phyloP scores from a whole-genome alignment of 2,329 filamentous ascomycete species.

The Rachicladosporium sp. region DNA sequence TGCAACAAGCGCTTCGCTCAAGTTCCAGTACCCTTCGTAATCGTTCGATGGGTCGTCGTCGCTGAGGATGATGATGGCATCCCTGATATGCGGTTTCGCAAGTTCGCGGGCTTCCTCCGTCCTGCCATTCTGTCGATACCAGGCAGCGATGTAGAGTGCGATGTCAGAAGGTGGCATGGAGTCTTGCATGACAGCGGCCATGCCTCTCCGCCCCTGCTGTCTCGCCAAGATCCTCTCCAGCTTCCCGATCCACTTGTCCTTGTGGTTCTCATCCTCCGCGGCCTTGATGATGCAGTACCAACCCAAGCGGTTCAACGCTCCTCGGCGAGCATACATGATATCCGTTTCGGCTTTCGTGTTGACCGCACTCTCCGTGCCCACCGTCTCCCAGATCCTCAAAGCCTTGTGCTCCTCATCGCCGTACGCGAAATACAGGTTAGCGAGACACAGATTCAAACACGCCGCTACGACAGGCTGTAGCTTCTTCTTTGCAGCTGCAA shows the following conservation, averaged over 20 bases:
- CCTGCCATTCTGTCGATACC: neutral
- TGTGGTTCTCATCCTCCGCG: neutral
- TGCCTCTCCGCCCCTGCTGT: neutral
- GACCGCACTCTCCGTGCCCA: neutral
- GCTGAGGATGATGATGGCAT: neutral
- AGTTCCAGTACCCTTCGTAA: neutral
- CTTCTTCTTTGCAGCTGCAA: constrained; percentile 1
- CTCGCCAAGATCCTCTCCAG: neutral
- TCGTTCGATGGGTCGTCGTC: constrained; percentile 1
- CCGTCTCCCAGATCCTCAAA: neutral
- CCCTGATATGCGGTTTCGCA: neutral
- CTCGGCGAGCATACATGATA: neutral
- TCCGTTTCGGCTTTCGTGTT: neutral
- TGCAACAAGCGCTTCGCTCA: neutral
- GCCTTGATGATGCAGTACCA: constrained; percentile 1
- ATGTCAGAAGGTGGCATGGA: neutral
- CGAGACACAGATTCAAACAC: constrained; percentile 1
- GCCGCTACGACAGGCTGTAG: neutral
- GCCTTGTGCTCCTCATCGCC: neutral
- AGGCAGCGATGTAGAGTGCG: constrained; percentile 1
- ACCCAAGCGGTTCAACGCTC: neutral
- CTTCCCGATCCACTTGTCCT: neutral
- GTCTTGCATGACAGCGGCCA: neutral
- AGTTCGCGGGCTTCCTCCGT: neutral
- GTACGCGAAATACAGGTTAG: neutral